Evolutionary conservation across 768 basidiomycete genomes (phyloP), one percentile per base, ranked within the genome.

Genomic region (Lactarius tabidus): DNA sequence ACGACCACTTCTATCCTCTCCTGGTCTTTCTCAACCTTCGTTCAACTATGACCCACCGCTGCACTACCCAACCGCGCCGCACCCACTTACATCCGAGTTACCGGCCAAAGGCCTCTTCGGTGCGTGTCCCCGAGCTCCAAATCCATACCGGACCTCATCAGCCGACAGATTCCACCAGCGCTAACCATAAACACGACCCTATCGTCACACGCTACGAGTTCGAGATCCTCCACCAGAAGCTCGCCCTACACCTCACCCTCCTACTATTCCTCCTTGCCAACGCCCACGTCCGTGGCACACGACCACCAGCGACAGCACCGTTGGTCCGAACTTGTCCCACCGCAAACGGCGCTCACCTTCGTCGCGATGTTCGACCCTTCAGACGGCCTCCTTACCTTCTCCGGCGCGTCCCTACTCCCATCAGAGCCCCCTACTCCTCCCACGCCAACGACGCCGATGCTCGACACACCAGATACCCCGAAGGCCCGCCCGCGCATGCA

Each of bases 331-430:
- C 74, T 85, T 54, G 76, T 84, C 7, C 84, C 84, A 20, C 83
- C 85, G 6, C 80, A 82, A 60, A 75, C 81, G 31, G 84, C 80
- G 2, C 75, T 86, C 66, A 84, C 80, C 2, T 87, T 87, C 68
- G 85, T 83, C 5, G 83, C 84, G 7, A 72, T 86, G 36, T 87
- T 82, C 82, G 84, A 85, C 64, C 81, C 82, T 2, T 79, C 81
- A 1, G 81, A 84, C 7, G 85, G 83, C 38, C 78, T 85, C 68
- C 77, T 86, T 65, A 79, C 81, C 36, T 86, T 87, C 71, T 84
- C 84, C 1, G 82, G 80, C 31, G 78, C 82, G 31, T 73, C 77
- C 57, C 78, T 85, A 39, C 73, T 83, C 33, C 74, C 74, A 36
- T 60, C 72, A 8, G 70, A 73, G 12, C 41, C 56, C 14, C 36